Evolutionary conservation across 1,284 basidiomycete species (phyloP), one percentile per base, ranked within the genome.

Genomic region (Melampsora larici-populina): DNA sequence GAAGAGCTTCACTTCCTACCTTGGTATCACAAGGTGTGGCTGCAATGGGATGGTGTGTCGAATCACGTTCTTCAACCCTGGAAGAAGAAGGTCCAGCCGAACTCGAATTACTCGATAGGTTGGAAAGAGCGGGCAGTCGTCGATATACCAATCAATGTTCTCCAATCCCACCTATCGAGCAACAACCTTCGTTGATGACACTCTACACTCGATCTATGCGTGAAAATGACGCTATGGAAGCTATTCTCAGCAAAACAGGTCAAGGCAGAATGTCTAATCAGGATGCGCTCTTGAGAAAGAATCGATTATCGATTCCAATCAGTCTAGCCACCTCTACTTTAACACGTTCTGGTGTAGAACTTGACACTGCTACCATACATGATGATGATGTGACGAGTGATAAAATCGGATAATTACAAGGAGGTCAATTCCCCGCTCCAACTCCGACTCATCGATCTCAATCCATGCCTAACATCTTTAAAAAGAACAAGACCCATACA

Each of bases 401-500:
- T 21, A 4, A 21, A 6, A 55, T 24, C 24, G 17, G 51, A 55
- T 55, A 5, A 18, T 55, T 21, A 18, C 51, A 55, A 18, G 17
- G 5, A 5, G 2, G 3, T n/a, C n/a, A n/a, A n/a, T n/a, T n/a
- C n/a, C n/a, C n/a, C n/a, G n/a, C n/a, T n/a, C n/a, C n/a, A n/a
- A n/a, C n/a, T n/a, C n/a, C n/a, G n/a, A n/a, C 17, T 55, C 17
- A 55, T 55, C 51, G 51, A 55, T 55, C 51, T 55, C 51, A 55
- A 55, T 13, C 51, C 24, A 55, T 55, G 51, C 51, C 13, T 55
- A 55, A 55, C 51, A 55, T 55, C 36, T 36, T 36, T 9, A 36
- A 36, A 36, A 36, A 36, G 36, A 36, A 36, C 36, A 36, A 36
- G 9, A 36, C 3, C 36, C 36, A 4, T 36, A 3, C 36, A 36